These are phyloP conservation scores for Rozella allomycis DNA, from an alignment of 371 early-diverging fungal genomes.

Conservation along the genomic window DNA sequence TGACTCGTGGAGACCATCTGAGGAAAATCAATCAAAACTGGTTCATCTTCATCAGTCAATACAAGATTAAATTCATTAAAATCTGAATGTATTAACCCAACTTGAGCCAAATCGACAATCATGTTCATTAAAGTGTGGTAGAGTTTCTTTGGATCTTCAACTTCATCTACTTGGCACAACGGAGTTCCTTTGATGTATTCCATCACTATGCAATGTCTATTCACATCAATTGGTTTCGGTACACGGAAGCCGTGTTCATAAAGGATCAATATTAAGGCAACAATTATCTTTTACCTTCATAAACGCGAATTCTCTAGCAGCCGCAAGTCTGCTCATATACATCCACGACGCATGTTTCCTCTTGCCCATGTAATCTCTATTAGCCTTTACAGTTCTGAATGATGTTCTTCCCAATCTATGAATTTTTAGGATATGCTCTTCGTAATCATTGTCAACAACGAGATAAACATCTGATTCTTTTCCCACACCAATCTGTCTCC, in stretches of 20 bases:
- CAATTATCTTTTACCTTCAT: constrained; percentile 46
- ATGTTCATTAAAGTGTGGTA: constrained; percentile 82
- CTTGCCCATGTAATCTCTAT: constrained; percentile 83
- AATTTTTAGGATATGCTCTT: constrained; percentile 68
- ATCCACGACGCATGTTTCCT: constrained; percentile 88
- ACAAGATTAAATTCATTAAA: constrained; percentile 99
- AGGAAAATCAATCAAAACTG: constrained; percentile 95
- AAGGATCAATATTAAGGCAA: constrained; percentile 16
- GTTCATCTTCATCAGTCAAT: constrained; percentile 56
- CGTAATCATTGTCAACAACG: constrained; percentile 73
- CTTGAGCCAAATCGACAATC: constrained; percentile 78
- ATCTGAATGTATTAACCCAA: constrained; percentile 97
- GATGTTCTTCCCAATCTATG: constrained; percentile 91
- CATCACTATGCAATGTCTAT: constrained; percentile 96
- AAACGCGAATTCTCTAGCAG: constrained; percentile 90
- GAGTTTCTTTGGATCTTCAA: constrained; percentile 69
- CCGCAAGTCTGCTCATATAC: constrained; percentile 88
- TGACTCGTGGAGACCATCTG: constrained; percentile 96
- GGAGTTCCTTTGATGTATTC: constrained; percentile 81
- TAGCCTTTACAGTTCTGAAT: constrained; percentile 92
- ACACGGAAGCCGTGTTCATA: constrained; percentile 87
- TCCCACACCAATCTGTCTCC: constrained; percentile 98
- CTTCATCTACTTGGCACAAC: constrained; percentile 65
- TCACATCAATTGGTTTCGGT: constrained; percentile 75
- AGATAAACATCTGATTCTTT: constrained; percentile 96